phyloP scores from a whole-genome alignment of 257 asterid genomes.

The Cynanchum wilfordii region DNA sequence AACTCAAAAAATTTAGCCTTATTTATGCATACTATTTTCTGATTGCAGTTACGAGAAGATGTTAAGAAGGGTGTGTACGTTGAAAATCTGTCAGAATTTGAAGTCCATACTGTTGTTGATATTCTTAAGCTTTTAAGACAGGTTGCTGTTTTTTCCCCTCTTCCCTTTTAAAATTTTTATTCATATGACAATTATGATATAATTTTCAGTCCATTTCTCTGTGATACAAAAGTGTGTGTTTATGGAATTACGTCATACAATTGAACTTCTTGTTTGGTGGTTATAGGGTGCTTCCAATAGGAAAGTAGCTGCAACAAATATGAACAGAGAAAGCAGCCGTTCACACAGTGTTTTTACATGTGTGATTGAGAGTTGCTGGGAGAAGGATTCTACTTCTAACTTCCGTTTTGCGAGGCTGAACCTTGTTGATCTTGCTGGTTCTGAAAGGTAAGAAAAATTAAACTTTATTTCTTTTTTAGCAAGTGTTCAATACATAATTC shows the following conservation, averaged over 20 bases:
- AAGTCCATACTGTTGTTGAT: slow-evolving; percentile 84
- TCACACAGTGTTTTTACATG: slow-evolving; percentile 97
- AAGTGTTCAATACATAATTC: slow-evolving; percentile 4
- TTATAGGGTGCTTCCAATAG: slow-evolving; percentile 82
- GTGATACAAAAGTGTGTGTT: slow-evolving; percentile 9
- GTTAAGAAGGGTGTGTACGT: slow-evolving; percentile 82
- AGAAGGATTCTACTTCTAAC: slow-evolving; percentile 76
- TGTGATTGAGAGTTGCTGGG: slow-evolving; percentile 96
- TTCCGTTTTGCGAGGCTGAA: slow-evolving; percentile 90
- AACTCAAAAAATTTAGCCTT: slow-evolving; percentile 4
- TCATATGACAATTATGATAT: neutral
- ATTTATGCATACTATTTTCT: slow-evolving; percentile 22
- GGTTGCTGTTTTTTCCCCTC: slow-evolving; percentile 37
- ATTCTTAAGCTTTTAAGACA: slow-evolving; percentile 80
- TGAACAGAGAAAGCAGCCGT: slow-evolving; percentile 99
- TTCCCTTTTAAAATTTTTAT: slow-evolving; percentile 9
- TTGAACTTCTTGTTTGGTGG: slow-evolving; percentile 20
- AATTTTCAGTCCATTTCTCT: neutral
- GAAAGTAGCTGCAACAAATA: slow-evolving; percentile 90
- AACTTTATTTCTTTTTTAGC: neutral
- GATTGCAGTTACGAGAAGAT: slow-evolving; percentile 77
- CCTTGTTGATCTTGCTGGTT: slow-evolving; percentile 99
- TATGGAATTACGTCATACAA: neutral
- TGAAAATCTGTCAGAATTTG: slow-evolving; percentile 88
- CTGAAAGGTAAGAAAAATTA: slow-evolving; percentile 60